Conservation (phyloP, 106 monocot genomes). For the Agapanthus africanus region DNA sequence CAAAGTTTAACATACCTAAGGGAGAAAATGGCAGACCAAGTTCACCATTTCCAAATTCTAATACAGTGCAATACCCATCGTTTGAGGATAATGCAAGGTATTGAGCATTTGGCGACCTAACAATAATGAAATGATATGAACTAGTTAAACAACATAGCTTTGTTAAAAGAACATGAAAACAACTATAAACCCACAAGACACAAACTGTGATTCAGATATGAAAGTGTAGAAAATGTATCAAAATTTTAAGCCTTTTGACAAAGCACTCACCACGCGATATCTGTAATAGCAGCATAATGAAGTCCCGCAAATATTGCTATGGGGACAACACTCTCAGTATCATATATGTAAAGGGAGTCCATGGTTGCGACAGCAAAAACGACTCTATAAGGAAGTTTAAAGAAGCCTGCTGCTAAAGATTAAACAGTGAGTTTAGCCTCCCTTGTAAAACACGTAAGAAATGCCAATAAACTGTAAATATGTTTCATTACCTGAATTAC, state of each 20-base stretch:
- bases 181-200: neutral
- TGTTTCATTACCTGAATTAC: constrained; percentile 44
- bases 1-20: constrained; percentile 40
- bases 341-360: constrained; percentile 85
- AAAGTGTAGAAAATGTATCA: neutral
- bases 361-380: constrained; percentile 89
- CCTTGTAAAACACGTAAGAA: neutral
- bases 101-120: constrained; percentile 78
- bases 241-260: neutral
- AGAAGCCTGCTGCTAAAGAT: constrained; percentile 41
- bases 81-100: constrained; percentile 75
- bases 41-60: constrained; percentile 85
- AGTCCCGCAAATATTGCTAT: constrained; percentile 81
- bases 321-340: constrained; percentile 75
- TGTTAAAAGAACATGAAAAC: neutral
- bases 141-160: neutral
- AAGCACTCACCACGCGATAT: constrained; percentile 72
- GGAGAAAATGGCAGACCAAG: constrained; percentile 43
- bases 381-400: constrained; percentile 85
- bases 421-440: constrained; percentile 4
- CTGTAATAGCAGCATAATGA: constrained; percentile 94
- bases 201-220: constrained; percentile 17
- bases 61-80: constrained; percentile 82
- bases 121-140: neutral
- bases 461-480: neutral